phyloP scores from a whole-genome alignment of 163 green algal species.

The Chlorella variabilis region DNA sequence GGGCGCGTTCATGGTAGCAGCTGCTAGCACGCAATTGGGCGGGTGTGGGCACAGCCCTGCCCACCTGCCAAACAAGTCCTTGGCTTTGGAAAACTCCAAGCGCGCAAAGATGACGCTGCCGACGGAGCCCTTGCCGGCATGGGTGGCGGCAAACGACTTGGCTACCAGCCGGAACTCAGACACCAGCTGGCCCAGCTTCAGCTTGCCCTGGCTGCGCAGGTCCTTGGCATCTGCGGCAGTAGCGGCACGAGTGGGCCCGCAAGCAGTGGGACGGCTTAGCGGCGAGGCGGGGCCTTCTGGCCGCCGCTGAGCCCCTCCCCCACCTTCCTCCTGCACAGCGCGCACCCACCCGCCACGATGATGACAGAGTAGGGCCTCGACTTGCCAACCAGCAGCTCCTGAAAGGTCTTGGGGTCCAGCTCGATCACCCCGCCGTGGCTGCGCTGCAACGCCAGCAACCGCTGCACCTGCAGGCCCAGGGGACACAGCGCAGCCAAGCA shows the following conservation, averaged over 20 bases:
- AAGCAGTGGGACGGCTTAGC: background rate
- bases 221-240: conserved; percentile 35
- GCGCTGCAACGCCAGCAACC: background rate
- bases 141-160: conserved; percentile 13
- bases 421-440: conserved; percentile 52
- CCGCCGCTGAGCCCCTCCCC: too few relatives aligned
- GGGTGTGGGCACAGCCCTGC: too few relatives aligned
- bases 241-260: background rate
- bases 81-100: conserved; percentile 49
- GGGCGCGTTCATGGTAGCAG: too few relatives aligned
- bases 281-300: too few relatives aligned
- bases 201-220: conserved; percentile 41
- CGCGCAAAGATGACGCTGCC: conserved; percentile 57
- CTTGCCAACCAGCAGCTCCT: conserved; percentile 49
- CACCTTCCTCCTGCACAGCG: background rate
- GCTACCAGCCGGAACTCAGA: conserved; percentile 31
- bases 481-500: background rate
- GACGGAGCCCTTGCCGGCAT: conserved; percentile 17
- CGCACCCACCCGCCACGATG: conserved; percentile 44
- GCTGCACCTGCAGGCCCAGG: background rate
- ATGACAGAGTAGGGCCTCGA: conserved; percentile 59
- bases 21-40: too few relatives aligned
- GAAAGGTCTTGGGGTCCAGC: conserved; percentile 40
- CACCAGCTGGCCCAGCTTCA: conserved; percentile 43
- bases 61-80: conserved; percentile 44